Evolutionary conservation across 495 filamentous ascomycete genomes (phyloP), one percentile per base, ranked within the genome.

Genomic region (Apiosordaria backusii): DNA sequence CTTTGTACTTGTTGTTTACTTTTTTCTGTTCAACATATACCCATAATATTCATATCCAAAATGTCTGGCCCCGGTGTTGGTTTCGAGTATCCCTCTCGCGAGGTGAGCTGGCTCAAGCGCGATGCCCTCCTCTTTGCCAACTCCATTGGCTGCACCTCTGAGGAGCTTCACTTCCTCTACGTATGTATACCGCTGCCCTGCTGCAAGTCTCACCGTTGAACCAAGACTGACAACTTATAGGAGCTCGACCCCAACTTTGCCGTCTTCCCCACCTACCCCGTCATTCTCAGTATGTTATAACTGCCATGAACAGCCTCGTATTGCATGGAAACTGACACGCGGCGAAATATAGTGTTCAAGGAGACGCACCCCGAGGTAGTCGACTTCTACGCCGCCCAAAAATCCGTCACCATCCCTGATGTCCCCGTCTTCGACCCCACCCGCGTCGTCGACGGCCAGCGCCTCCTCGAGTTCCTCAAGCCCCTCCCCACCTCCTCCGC

Each of bases 161-260:
- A 96, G 64, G 92, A 96, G 81, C 84, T 96, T 69, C 92, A 96
- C 70, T 96, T 96, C 74, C 87, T 96, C 77, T 96, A 92, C 67
- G 92, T 93, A 81, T 45, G 85, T 70, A 26, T 53, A 18, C 24
- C 18, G 57, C 19, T 16, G 50, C 10, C 9, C 15, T 25, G 3
- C 10, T 29, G 6, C 2, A 9, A 25, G 27, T 21, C 21, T 6
- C 3, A 22, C 26, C 54, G 65, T 74, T 68, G 74, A 66, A 45
- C 1, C 35, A 15, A 62, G 19, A 66, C 64, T 35, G 22, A 19
- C 53, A 55, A 10, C 18, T 50, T 21, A 4, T 50, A 94, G 90
- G 92, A 94, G 77, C 84, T 93, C 27, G 89, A 96, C 74, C 90
- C 92, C 54, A 82, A 87, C 67, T 96, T 96, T 76, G 70, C 88